Conservation (phyloP, 192 early-diverging fungal species). For the Coemansia sp. region DNA sequence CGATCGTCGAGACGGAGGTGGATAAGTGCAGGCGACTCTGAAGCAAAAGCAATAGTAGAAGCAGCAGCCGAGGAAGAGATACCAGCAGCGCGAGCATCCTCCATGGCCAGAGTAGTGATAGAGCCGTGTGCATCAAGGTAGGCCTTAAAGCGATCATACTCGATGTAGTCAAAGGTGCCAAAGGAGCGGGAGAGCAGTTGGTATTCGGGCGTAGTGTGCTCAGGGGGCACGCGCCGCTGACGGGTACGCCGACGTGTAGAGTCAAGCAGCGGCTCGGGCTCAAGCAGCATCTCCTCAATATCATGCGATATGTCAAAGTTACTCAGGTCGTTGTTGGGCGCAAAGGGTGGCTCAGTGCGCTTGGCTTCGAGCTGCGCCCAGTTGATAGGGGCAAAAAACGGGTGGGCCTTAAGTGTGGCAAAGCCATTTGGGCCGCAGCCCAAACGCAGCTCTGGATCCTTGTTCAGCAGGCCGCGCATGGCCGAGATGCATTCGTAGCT, state of each 20-base stretch:
- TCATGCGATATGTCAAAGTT: slow-evolving; percentile 98
- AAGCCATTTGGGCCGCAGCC: slow-evolving; percentile 76
- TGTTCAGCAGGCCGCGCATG: slow-evolving; percentile 71
- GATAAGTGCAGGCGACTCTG: slow-evolving; percentile 8
- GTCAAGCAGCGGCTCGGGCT: slow-evolving; percentile 86
- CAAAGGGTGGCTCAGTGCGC: slow-evolving; percentile 74
- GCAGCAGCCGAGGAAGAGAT: slow-evolving; percentile 1
- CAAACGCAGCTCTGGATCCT: slow-evolving; percentile 73
- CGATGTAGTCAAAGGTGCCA: slow-evolving; percentile 76
- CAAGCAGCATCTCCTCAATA: slow-evolving; percentile 93
- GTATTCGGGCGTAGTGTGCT: slow-evolving; percentile 57
- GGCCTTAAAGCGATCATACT: slow-evolving; percentile 72
- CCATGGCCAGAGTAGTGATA: slow-evolving; percentile 34
- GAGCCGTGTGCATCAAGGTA: slow-evolving; percentile 58
- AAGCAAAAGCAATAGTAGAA: not conserved
- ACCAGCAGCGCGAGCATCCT: slow-evolving; percentile 17
- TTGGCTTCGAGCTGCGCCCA: slow-evolving; percentile 77
- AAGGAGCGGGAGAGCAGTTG: slow-evolving; percentile 71
- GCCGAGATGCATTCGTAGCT: slow-evolving; percentile 69
- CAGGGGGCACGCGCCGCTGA: slow-evolving; percentile 52
- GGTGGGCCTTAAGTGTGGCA: slow-evolving; percentile 67
- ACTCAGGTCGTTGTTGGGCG: slow-evolving; percentile 80
- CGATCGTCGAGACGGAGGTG: slow-evolving; percentile 38
- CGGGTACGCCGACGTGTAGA: slow-evolving; percentile 67
- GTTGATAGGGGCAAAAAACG: slow-evolving; percentile 75